A percentile compares a stretch with the other conserved stretches of the same genome.
phyloP scores from a whole-genome alignment of 495 filamentous ascomycete species.

The Penicillium steckii region DNA sequence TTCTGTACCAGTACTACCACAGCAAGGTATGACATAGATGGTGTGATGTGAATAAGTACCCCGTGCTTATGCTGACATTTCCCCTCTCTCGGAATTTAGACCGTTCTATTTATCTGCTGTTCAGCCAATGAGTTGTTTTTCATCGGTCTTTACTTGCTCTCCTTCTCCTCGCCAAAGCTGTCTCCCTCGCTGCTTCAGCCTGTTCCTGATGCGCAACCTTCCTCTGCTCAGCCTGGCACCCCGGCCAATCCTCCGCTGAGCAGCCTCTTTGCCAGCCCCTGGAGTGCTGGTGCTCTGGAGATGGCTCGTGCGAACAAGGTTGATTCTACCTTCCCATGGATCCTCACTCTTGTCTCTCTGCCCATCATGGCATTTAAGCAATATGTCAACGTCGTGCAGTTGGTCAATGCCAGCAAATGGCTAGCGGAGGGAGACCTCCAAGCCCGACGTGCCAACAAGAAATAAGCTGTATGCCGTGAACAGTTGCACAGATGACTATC shows the following conservation, averaged over 20 bases:
- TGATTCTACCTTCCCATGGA: constrained; percentile 80
- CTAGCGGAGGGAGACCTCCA: constrained; percentile 80
- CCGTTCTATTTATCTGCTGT: constrained; percentile 88
- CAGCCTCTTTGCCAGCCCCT: constrained; percentile 76
- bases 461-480: constrained; percentile 11
- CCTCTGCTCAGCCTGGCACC: constrained; percentile 60
- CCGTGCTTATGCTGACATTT: not conserved
- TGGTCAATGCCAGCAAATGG: constrained; percentile 91
- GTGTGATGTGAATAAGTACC: not conserved
- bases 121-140: constrained; percentile 93
- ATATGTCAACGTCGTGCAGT: constrained; percentile 87
- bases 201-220: constrained; percentile 42
- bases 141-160: constrained; percentile 95
- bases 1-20: constrained; percentile 93
- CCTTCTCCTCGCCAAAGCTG: constrained; percentile 85
- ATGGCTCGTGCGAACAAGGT: constrained; percentile 92
- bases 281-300: constrained; percentile 88
- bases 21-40: constrained; percentile 65
- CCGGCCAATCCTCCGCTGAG: constrained; percentile 63
- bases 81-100: constrained; percentile 46
- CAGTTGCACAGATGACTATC: not conserved
- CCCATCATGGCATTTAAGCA: constrained; percentile 93
- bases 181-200: constrained; percentile 74
- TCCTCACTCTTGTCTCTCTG: constrained; percentile 74
- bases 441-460: constrained; percentile 32